These are phyloP conservation scores for Fusarium denticulatum DNA, from an alignment of 2,329 filamentous ascomycete genomes.

Conservation along the genomic window DNA sequence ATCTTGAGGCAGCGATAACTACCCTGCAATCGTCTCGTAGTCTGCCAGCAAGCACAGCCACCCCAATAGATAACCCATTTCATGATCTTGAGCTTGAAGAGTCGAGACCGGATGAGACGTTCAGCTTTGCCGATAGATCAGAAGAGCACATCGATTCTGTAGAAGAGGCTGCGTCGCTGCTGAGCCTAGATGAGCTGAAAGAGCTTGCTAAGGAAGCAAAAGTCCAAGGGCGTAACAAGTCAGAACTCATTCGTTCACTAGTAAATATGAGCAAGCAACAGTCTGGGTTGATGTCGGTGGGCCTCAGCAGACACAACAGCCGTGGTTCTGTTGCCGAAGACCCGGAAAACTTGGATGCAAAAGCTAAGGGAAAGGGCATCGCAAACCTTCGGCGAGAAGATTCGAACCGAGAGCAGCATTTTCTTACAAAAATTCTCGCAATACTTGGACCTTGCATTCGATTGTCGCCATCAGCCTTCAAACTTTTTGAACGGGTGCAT, in stretches of 20 bases:
- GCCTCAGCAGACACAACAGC: slow-evolving; percentile 72
- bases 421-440: slow-evolving; percentile 78
- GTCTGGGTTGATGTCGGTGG: slow-evolving; percentile 75
- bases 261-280: slow-evolving; percentile 79
- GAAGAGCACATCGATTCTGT: slow-evolving; percentile 77
- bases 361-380: not conserved
- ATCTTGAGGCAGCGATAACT: slow-evolving; percentile 73
- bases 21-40: slow-evolving; percentile 67
- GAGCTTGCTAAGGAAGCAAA: slow-evolving; percentile 85
- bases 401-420: slow-evolving; percentile 77
- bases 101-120: slow-evolving; percentile 62
- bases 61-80: slow-evolving; percentile 25
- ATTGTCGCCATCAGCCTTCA: slow-evolving; percentile 76
- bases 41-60: slow-evolving; percentile 59
- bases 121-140: slow-evolving; percentile 84
- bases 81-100: slow-evolving; percentile 53
- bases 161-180: slow-evolving; percentile 82
- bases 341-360: slow-evolving; percentile 48
- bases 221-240: slow-evolving; percentile 87
- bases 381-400: slow-evolving; percentile 43
- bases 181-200: slow-evolving; percentile 91
- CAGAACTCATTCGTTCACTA: slow-evolving; percentile 79
- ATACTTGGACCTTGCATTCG: slow-evolving; percentile 86
- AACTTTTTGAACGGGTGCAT: slow-evolving; percentile 92
- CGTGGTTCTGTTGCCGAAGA: slow-evolving; percentile 62